A percentile compares a stretch with the other conserved stretches of the same genome.
phyloP scores from a whole-genome alignment of 768 basidiomycete species.

The Russula virescens region DNA sequence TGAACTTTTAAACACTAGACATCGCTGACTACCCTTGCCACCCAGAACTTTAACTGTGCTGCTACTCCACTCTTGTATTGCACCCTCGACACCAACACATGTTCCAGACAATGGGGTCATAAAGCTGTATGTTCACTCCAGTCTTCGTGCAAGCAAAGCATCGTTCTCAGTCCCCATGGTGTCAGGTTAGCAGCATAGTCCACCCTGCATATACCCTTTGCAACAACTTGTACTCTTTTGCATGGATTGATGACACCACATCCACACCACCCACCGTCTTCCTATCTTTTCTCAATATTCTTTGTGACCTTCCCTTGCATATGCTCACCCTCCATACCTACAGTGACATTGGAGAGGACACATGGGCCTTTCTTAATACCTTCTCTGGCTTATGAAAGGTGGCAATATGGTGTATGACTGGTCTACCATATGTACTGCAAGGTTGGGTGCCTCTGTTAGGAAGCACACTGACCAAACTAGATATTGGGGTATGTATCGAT shows the following conservation, averaged over 20 bases:
- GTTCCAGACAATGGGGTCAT: conserved; percentile 6
- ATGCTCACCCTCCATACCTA: no score
- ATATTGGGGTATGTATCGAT: conserved; percentile 57
- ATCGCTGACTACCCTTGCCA: no score
- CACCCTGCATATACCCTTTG: conserved; percentile 60
- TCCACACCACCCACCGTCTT: no score
- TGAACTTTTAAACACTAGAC: no score
- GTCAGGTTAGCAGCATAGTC: conserved; percentile 30
- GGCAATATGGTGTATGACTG: conserved; percentile 64
- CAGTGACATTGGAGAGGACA: conserved; percentile 49
- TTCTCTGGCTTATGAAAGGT: conserved; percentile 50
- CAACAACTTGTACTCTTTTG: conserved; percentile 51
- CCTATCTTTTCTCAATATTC: conserved; percentile 25
- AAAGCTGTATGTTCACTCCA: conserved; percentile 1
- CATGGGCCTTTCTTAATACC: conserved; percentile 50
- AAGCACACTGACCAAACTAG: conserved; percentile 55
- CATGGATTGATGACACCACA: no score
- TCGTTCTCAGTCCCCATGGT: no score
- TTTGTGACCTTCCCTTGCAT: conserved; percentile 27
- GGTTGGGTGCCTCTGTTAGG: conserved; percentile 55
- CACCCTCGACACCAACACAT: no score
- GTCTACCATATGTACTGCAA: conserved; percentile 56
- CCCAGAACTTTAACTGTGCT: conserved; percentile 45
- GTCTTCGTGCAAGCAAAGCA: conserved; percentile 11
- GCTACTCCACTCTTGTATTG: conserved; percentile 59